Evolutionary conservation across 352 stramenopile species (phyloP), one percentile per base, ranked within the genome.

Genomic region (Pythium sukuiense): DNA sequence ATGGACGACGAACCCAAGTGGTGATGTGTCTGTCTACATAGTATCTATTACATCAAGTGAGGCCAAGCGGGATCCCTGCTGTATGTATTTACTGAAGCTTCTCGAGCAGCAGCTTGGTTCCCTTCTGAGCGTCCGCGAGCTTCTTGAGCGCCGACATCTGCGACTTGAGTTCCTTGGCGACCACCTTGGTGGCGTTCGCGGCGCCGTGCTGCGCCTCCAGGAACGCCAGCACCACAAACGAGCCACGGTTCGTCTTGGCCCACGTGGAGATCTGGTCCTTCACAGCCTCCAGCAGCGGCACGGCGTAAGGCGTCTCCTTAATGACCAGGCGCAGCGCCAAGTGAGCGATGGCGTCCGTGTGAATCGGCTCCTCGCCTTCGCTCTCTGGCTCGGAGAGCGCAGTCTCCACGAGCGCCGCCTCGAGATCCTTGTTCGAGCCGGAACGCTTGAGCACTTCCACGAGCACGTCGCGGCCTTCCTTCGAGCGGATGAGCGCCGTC

Each of bases 221-320:
- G 73, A 94, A 94, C 16, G 84, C 75, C 16, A 96, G 79, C 48
- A 93, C 81, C 7, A 96, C 87, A 59, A 94, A 96, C 11, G 84
- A 89, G 33, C 87, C 86, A 60, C 87, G 87, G 74, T 96, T 96
- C 52, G 61, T 87, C 7, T 63, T 70, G 3, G 76, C 79, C 87
- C 87, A 96, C 11, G 67, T 60, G 18, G 69, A 53, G 18, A 94
- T 35, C 32, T 78, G 68, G 24, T 79, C 70, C 63, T 80, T 64
- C 8, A 79, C 77, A 1, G 85, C 83, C 0, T 73, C 68, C 26
- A 96, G 71, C 45, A 96, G 61, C 43, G 80, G 61, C 53, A 77
- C 57, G 14, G 80, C 77, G 61, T 89, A 70, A 57, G 69, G 62
- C 0, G 80, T 89, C 73, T 93, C 85, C 67, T 92, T 87, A 62